Evolutionary conservation across 2,329 filamentous ascomycete species (phyloP), one percentile per base, ranked within the genome.

Genomic region (Exophiala xenobiotica): DNA sequence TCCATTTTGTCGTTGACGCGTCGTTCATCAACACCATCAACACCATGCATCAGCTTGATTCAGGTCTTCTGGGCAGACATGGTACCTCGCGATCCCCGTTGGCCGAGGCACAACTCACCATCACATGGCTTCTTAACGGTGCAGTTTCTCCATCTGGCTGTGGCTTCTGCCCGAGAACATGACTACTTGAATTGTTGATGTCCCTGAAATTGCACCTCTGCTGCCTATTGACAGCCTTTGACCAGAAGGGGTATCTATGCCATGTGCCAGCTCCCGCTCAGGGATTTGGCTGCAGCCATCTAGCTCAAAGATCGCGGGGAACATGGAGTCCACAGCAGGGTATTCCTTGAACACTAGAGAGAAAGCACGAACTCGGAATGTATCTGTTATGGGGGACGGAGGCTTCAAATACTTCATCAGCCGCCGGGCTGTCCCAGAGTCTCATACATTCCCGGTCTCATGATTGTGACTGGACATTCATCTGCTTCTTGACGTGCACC

Each of bases 121-220:
- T 53, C 49, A 52, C 53, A 27, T 23, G 14, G 7, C 7, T 20
- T 44, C 12, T 7, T 18, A 23, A 18, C 41, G 49, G 53, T 35
- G 41, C 40, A 50, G 33, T 49, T 49, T 16, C 53, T 40, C 20
- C 3, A 22, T 40, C 7, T 7, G 38, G 19, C 8, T 24, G 6
- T 23, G 38, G 38, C 38, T n/a, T 20, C 38, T 44, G 3, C 24
- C 35, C 14, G 24, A 23, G 45, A 39, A 40, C 26, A 33, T 29
- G 22, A 26, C 33, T 27, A 35, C 9, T 35, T 12, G n/a, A 4
- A 4, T 35, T 14, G 8, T 35, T 35, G 8, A 11, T 31, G 27
- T 31, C 27, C 14, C 8, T 38, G 29, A 55, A 26, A 55, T 55
- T 55, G 33, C 47, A 40, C 39, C 43, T 19, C 14, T 19, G 31